Evolutionary conservation across 2,329 filamentous ascomycete species (phyloP).

Genomic region (Chaetomium strumarium): DNA sequence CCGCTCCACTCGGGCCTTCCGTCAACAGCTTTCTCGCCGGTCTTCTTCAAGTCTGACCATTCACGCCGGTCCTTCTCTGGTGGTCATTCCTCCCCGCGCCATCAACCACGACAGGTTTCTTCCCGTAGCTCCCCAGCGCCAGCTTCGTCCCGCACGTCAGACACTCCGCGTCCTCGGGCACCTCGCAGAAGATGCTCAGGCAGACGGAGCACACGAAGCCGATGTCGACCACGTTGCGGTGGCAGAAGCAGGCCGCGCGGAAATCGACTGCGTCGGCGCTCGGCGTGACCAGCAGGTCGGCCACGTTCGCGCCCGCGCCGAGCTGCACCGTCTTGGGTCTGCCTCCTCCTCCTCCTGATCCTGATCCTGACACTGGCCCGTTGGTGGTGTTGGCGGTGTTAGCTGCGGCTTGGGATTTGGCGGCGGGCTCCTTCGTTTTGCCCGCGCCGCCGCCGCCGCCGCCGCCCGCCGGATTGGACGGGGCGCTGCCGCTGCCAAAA

Average conservation of each 20-base stretch:
- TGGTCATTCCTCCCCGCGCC: slow-evolving; percentile 69
- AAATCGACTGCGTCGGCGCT: slow-evolving; percentile 89
- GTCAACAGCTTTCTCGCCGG: background rate
- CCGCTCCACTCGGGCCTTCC: too few species aligned
- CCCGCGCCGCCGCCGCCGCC: slow-evolving; percentile 4
- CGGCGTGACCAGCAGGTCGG: slow-evolving; percentile 63
- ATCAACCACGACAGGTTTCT: slow-evolving; percentile 60
- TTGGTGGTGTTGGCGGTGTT: slow-evolving; percentile 14
- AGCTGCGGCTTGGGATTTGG: background rate
- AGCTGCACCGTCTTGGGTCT: slow-evolving; percentile 7
- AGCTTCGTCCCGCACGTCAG: slow-evolving; percentile 78
- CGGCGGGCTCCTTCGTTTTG: background rate
- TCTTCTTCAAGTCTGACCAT: slow-evolving; percentile 35
- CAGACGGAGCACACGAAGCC: slow-evolving; percentile 97
- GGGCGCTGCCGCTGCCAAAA: slow-evolving; percentile 47
- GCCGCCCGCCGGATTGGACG: slow-evolving; percentile 15
- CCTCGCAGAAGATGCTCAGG: slow-evolving; percentile 82
- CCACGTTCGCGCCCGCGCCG: slow-evolving; percentile 18
- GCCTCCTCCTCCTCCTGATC: background rate
- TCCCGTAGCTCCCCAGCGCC: slow-evolving; percentile 68
- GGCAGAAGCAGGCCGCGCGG: slow-evolving; percentile 96
- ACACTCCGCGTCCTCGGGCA: slow-evolving; percentile 59
- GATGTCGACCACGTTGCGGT: slow-evolving; percentile 81
- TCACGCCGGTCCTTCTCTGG: slow-evolving; percentile 51
- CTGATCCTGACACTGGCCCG: background rate